Evolutionary conservation across 2,329 filamentous ascomycete genomes (phyloP).

Genomic region (Acrocalymma vagum): DNA sequence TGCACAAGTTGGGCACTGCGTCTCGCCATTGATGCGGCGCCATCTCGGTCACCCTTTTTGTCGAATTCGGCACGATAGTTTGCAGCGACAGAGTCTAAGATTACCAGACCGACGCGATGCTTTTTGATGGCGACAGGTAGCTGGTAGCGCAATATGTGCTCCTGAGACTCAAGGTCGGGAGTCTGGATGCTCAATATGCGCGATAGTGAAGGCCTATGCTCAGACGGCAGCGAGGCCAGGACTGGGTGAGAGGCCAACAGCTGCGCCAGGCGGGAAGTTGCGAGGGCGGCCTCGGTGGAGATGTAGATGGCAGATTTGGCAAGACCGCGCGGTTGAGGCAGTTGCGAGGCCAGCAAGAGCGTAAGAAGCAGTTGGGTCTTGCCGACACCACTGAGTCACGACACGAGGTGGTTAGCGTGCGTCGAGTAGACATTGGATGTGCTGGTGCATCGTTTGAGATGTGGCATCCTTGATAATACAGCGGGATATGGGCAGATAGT

Average conservation of each 20-base stretch:
- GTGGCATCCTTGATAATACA: conserved; percentile 1
- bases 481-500: conserved; percentile 7
- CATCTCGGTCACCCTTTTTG: conserved; percentile 53
- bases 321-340: conserved; percentile 76
- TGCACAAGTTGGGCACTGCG: conserved; percentile 80
- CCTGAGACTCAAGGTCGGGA: conserved; percentile 91
- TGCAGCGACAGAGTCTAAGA: conserved; percentile 91
- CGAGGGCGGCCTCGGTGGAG: conserved; percentile 86
- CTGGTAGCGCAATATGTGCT: conserved; percentile 93
- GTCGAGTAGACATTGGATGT: not conserved
- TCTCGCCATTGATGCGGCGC: conserved; percentile 68
- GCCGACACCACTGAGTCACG: conserved; percentile 83
- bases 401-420: conserved; percentile 14
- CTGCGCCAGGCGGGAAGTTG: conserved; percentile 82
- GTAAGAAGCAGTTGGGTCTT: conserved; percentile 94
- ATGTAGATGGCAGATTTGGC: conserved; percentile 86
- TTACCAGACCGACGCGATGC: conserved; percentile 79
- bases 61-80: conserved; percentile 96
- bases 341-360: conserved; percentile 84
- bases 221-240: conserved; percentile 56
- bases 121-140: conserved; percentile 83
- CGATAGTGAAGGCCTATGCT: conserved; percentile 71
- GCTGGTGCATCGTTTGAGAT: too few relatives aligned
- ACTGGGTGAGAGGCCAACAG: conserved; percentile 74
- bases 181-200: conserved; percentile 82